phyloP scores from a whole-genome alignment of 2,329 filamentous ascomycete species.

The Fusarium coicis region DNA sequence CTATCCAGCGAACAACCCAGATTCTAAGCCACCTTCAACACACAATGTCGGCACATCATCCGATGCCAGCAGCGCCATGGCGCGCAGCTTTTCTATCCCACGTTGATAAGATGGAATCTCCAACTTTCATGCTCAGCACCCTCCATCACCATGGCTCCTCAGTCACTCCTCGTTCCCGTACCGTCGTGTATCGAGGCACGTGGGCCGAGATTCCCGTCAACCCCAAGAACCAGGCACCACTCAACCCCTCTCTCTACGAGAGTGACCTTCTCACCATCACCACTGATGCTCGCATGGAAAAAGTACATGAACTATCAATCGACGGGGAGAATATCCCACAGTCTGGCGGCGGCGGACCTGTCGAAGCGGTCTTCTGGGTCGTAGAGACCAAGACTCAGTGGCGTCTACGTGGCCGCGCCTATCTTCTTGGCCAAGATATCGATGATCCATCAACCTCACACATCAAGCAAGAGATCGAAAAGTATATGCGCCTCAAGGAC shows the following conservation, averaged over 20 bases:
- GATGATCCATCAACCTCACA: conserved; percentile 56
- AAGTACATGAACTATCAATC: conserved; percentile 74
- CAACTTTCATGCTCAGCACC: conserved; percentile 63
- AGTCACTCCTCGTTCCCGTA: conserved; percentile 71
- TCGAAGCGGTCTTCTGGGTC: conserved; percentile 90
- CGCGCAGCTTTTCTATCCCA: conserved; percentile 63
- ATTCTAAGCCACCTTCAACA: conserved; percentile 45
- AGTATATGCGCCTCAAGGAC: conserved; percentile 66
- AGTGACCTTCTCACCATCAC: conserved; percentile 86
- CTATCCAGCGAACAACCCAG: conserved; percentile 43
- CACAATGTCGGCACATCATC: conserved; percentile 41
- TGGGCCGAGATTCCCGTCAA: conserved; percentile 80
- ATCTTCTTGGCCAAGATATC: conserved; percentile 77
- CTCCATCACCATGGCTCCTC: conserved; percentile 56
- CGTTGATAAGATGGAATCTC: conserved; percentile 57
- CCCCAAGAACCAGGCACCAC: conserved; percentile 75
- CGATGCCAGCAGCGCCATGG: conserved; percentile 60
- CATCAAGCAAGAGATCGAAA: conserved; percentile 68
- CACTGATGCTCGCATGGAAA: conserved; percentile 89
- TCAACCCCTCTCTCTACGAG: conserved; percentile 76
- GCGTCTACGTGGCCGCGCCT: conserved; percentile 82
- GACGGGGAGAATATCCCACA: conserved; percentile 51
- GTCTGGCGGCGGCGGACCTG: conserved; percentile 72
- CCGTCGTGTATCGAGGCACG: conserved; percentile 87
- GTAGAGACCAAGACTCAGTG: conserved; percentile 79